Conservation (phyloP, 768 basidiomycete species). For the Cystobasidium onofrii region DNA sequence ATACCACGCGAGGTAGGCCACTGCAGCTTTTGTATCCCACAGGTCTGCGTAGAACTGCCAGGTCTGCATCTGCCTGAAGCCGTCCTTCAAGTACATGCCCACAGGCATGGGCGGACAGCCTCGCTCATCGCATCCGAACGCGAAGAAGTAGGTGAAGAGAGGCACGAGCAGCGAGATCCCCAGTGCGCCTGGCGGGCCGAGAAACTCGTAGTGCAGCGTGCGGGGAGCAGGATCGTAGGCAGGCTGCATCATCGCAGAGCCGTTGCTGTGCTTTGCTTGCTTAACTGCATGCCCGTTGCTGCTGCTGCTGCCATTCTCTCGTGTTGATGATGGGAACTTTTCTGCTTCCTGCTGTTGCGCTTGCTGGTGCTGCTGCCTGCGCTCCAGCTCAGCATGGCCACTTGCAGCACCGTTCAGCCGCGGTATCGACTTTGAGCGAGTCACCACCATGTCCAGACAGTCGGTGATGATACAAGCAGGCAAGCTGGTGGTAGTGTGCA, state of each 20-base stretch:
- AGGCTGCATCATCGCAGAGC: background rate
- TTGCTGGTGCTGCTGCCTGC: no score
- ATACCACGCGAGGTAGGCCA: slow-evolving; percentile 82
- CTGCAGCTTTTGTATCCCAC: slow-evolving; percentile 71
- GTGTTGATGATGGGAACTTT: no score
- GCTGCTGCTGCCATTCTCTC: background rate
- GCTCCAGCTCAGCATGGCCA: background rate
- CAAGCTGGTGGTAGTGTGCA: background rate
- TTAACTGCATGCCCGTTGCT: slow-evolving; percentile 7
- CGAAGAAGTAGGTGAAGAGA: slow-evolving; percentile 58
- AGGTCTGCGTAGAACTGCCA: slow-evolving; percentile 62
- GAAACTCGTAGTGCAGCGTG: slow-evolving; percentile 68
- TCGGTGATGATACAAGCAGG: background rate
- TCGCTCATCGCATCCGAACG: slow-evolving; percentile 50
- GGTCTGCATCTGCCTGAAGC: slow-evolving; percentile 47
- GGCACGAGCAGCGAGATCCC: slow-evolving; percentile 62
- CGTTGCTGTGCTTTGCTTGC: background rate
- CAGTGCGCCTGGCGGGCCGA: slow-evolving; percentile 69
- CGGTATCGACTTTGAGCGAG: background rate
- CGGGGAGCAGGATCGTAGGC: slow-evolving; percentile 48
- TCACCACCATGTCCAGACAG: background rate
- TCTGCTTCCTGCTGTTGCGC: background rate
- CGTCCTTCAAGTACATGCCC: slow-evolving; percentile 22
- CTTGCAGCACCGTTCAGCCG: background rate
- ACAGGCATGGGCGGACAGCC: slow-evolving; percentile 39